phyloP scores from a whole-genome alignment of 2,329 filamentous ascomycete genomes.

The Trichoderma lentiforme region DNA sequence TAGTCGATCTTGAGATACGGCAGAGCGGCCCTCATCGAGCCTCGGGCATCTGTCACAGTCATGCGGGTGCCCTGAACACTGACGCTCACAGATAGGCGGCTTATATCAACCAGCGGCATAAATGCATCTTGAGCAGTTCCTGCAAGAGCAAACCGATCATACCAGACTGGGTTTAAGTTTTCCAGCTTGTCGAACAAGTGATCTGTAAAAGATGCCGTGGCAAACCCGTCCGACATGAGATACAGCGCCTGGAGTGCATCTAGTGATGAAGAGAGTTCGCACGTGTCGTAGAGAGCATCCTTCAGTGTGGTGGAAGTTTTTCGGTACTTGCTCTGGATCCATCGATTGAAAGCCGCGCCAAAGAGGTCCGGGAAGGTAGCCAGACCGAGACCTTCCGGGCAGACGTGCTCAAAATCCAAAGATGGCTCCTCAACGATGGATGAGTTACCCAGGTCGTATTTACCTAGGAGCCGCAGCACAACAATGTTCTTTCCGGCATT shows the following conservation, averaged over 20 bases:
- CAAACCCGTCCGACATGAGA: constrained; percentile 69
- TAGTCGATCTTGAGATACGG: constrained; percentile 65
- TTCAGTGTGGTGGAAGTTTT: constrained; percentile 65
- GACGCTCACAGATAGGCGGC: constrained; percentile 60
- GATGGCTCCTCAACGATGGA: constrained; percentile 38
- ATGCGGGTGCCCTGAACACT: constrained; percentile 38
- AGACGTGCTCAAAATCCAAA: constrained; percentile 58
- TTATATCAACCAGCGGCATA: constrained; percentile 53
- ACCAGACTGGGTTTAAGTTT: constrained; percentile 59
- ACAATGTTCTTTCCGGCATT: constrained; percentile 85
- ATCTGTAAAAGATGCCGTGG: constrained; percentile 62
- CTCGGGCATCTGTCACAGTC: constrained; percentile 46
- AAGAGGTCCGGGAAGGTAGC: constrained; percentile 75
- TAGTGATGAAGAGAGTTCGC: constrained; percentile 63
- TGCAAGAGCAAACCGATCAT: constrained; percentile 76
- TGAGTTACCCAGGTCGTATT: constrained; percentile 38
- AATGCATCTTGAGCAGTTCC: constrained; percentile 74
- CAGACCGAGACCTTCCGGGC: constrained; percentile 45
- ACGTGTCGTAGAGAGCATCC: constrained; percentile 63
- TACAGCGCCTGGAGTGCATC: constrained; percentile 69
- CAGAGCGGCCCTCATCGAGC: constrained; percentile 57
- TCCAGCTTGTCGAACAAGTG: constrained; percentile 76
- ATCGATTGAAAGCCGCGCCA: constrained; percentile 64
- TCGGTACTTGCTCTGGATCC: constrained; percentile 73
- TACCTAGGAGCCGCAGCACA: constrained; percentile 70